These are phyloP conservation scores for Kuraishia capsulata DNA, from an alignment of 805 yeast genomes.

Conservation along the genomic window DNA sequence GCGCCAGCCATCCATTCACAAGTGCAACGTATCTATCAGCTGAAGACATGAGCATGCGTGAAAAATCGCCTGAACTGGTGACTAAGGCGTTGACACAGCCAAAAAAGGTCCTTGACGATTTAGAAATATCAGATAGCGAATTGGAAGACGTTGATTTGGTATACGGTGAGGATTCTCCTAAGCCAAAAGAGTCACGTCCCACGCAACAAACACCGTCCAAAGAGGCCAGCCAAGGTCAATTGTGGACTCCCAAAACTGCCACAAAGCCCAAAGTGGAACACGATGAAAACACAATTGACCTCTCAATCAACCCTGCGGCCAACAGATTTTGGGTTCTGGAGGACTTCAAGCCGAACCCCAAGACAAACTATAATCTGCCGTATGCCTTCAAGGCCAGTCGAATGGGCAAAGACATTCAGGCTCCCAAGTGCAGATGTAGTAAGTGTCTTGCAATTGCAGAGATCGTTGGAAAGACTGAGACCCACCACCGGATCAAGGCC, in stretches of 20 bases:
- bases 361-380: neutral
- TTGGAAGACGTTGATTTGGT: neutral
- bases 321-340: conserved; percentile 24
- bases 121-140: neutral
- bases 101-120: no score
- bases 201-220: neutral
- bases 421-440: neutral
- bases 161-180: no score
- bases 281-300: conserved; percentile 6
- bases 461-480: neutral
- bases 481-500: neutral
- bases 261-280: neutral
- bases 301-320: conserved; percentile 16
- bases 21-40: neutral
- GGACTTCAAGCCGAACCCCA: conserved; percentile 24
- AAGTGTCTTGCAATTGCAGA: neutral
- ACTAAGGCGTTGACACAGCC: no score
- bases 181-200: no score
- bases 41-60: neutral
- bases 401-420: neutral
- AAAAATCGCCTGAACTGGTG: neutral
- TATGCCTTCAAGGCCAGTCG: conserved; percentile 1
- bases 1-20: no score
- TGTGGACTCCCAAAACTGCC: neutral
- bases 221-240: neutral